A percentile compares a stretch with the other conserved stretches of the same genome.
phyloP scores from a whole-genome alignment of 2,329 filamentous ascomycete species.

The Cladosporium oxysporum region DNA sequence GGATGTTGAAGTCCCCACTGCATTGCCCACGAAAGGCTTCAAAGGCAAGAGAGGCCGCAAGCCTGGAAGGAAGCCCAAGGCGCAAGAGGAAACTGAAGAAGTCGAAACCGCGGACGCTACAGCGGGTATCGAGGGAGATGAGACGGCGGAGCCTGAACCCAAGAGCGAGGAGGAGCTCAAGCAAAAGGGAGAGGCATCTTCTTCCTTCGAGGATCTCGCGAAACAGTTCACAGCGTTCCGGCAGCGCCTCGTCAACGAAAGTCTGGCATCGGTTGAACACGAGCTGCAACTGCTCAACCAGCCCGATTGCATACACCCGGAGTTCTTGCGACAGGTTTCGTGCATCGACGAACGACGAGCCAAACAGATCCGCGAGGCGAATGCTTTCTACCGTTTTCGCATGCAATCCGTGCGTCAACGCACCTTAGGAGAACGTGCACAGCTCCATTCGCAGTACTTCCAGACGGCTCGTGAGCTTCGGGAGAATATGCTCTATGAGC shows the following conservation, averaged over 20 bases:
- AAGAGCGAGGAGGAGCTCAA: slow-evolving; percentile 56
- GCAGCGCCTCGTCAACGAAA: slow-evolving; percentile 51
- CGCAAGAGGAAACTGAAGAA: slow-evolving; percentile 40
- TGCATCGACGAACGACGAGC: slow-evolving; percentile 80
- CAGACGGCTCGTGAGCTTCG: slow-evolving; percentile 82
- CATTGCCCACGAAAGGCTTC: slow-evolving; percentile 25
- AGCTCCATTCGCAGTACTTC: slow-evolving; percentile 87
- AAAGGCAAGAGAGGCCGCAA: slow-evolving; percentile 26
- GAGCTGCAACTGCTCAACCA: slow-evolving; percentile 63
- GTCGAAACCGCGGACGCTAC: slow-evolving; percentile 26
- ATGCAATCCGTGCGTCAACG: slow-evolving; percentile 71
- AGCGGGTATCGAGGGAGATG: slow-evolving; percentile 29
- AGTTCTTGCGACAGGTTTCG: slow-evolving; percentile 86
- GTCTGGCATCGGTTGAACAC: slow-evolving; percentile 75
- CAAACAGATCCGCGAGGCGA: slow-evolving; percentile 75
- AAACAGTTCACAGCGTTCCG: slow-evolving; percentile 85
- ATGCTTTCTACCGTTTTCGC: slow-evolving; percentile 72
- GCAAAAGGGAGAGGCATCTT: slow-evolving; percentile 35
- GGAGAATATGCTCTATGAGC: slow-evolving; percentile 74
- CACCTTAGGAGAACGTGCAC: slow-evolving; percentile 77
- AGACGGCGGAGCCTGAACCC: slow-evolving; percentile 32
- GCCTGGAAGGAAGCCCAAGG: slow-evolving; percentile 13
- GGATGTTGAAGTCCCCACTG: slow-evolving; percentile 32
- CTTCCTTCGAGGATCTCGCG: slow-evolving; percentile 69
- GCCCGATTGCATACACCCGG: slow-evolving; percentile 72